Evolutionary conservation across 768 basidiomycete species (phyloP).

Genomic region (Lactifluus piperatus): DNA sequence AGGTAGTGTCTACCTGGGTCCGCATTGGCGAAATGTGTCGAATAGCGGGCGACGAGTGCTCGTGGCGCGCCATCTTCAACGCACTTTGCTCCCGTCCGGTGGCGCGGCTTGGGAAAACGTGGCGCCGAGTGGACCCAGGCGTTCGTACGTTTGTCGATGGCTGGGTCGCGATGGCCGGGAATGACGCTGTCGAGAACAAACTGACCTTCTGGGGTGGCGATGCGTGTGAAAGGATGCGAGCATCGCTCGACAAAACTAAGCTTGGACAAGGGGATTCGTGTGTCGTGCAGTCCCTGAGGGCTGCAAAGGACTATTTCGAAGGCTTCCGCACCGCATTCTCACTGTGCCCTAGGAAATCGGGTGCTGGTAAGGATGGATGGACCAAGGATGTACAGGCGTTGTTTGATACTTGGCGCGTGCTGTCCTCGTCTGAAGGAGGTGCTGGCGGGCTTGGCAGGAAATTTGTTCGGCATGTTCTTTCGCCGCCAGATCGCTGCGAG

Average conservation of each 20-base stretch:
- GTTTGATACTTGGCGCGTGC: slow-evolving; percentile 49
- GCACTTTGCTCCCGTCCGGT: slow-evolving; percentile 69
- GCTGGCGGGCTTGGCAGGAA: slow-evolving; percentile 41
- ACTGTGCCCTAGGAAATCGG: slow-evolving; percentile 14
- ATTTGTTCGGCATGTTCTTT: slow-evolving; percentile 50
- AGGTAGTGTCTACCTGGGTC: slow-evolving; percentile 65
- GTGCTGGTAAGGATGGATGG: slow-evolving; percentile 15
- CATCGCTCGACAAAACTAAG: slow-evolving; percentile 27
- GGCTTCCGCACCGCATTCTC: slow-evolving; percentile 19
- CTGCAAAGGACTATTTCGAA: slow-evolving; percentile 28
- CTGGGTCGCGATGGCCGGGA: slow-evolving; percentile 45
- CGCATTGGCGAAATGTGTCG: slow-evolving; percentile 67
- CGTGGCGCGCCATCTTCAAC: slow-evolving; percentile 65
- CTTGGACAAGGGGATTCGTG: slow-evolving; percentile 31
- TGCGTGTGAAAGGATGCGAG: slow-evolving; percentile 22
- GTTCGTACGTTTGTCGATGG: slow-evolving; percentile 51
- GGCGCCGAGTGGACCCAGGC: slow-evolving; percentile 62
- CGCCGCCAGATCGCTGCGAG: background rate
- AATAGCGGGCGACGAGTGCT: slow-evolving; percentile 64
- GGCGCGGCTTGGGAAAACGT: slow-evolving; percentile 68
- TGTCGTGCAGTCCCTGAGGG: slow-evolving; percentile 32
- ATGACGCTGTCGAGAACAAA: slow-evolving; percentile 36
- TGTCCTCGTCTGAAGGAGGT: slow-evolving; percentile 31
- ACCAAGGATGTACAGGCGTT: slow-evolving; percentile 38
- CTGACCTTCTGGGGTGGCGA: slow-evolving; percentile 57